Base-by-base conservation (phyloP, 225 moss, liverwort and hornwort genomes). In the Bryum argenteum region DNA sequence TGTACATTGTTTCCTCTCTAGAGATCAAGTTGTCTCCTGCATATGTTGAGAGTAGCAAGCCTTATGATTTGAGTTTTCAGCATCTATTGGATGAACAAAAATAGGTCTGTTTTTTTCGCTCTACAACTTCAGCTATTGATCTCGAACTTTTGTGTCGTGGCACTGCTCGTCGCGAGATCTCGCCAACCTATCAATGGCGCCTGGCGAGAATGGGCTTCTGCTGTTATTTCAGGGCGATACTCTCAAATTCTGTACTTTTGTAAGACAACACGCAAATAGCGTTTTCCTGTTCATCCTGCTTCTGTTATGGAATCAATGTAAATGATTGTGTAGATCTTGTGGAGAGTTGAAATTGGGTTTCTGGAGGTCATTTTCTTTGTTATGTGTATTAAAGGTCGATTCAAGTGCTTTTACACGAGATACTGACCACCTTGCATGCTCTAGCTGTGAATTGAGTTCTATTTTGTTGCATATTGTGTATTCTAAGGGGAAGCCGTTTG, bases 171-270 rank as follows among this genome's bases (percentile, higher is more conserved):
- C 90, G 88, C 88, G 81, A 82, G 89, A 82, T 82, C 83, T 89
- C 82, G 89, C 91, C 75, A 89, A 91, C 89, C 85, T 88, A 94
- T 81, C 86, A 89, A 86, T 89, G 88, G 91, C 79, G 83, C 83
- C 76, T 94, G 94, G 90, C 90, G 89, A 88, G 85, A 88, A 89
- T 93, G 85, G 90, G 93, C 91, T 88, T 80, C 89, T 90, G 90
- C 87, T 85, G 87, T 85, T 91, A 77, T 93, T 87, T 82, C 89
- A 88, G 88, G 91, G 91, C 91, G 89, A 94, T 86, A 83, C 88
- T 77, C 84, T 87, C 89, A 94, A 88, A 81, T 80, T 83, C 89
- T 88, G 90, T 94, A 85, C 86, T 89, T 91, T 94, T 94, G 94
- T 88, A 94, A 94, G 94, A 94, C 87, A 88, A 91, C 91, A 90